phyloP scores from a whole-genome alignment of 345 rosid species.

The Acer negundo region DNA sequence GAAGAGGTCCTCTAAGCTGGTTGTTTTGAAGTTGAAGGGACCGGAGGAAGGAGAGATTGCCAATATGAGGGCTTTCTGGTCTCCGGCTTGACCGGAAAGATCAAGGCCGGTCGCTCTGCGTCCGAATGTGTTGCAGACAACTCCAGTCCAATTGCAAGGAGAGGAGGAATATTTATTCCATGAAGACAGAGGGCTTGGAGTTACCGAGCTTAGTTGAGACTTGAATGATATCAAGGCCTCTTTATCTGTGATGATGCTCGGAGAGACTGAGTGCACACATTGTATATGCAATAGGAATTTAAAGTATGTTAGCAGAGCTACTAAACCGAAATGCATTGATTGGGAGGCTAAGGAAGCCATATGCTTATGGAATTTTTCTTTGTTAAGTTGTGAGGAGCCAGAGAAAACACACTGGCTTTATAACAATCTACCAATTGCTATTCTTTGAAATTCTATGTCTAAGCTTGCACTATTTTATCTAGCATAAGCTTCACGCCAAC shows the following conservation, averaged over 20 bases:
- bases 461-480: too few relatives aligned
- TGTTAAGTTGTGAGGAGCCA: too few relatives aligned
- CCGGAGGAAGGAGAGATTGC: slow-evolving; percentile 47
- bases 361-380: not conserved
- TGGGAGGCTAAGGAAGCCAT: not conserved
- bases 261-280: slow-evolving; percentile 21
- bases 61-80: slow-evolving; percentile 42
- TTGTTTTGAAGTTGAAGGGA: slow-evolving; percentile 51
- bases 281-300: slow-evolving; percentile 10
- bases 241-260: slow-evolving; percentile 32
- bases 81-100: slow-evolving; percentile 23
- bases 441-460: too few relatives aligned
- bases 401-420: too few relatives aligned
- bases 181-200: slow-evolving; percentile 31
- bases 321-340: too few relatives aligned
- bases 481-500: too few relatives aligned
- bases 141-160: slow-evolving; percentile 55
- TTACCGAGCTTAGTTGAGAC: slow-evolving; percentile 32
- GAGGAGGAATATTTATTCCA: slow-evolving; percentile 41
- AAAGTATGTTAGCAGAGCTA: slow-evolving; percentile 4
- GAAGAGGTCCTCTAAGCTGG: slow-evolving; percentile 39
- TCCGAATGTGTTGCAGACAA: slow-evolving; percentile 35
- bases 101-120: slow-evolving; percentile 42
- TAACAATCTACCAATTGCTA: too few relatives aligned
- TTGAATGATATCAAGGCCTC: slow-evolving; percentile 47